Base-by-base conservation (phyloP, 805 yeast genomes). In the Lipomyces starkeyi region DNA sequence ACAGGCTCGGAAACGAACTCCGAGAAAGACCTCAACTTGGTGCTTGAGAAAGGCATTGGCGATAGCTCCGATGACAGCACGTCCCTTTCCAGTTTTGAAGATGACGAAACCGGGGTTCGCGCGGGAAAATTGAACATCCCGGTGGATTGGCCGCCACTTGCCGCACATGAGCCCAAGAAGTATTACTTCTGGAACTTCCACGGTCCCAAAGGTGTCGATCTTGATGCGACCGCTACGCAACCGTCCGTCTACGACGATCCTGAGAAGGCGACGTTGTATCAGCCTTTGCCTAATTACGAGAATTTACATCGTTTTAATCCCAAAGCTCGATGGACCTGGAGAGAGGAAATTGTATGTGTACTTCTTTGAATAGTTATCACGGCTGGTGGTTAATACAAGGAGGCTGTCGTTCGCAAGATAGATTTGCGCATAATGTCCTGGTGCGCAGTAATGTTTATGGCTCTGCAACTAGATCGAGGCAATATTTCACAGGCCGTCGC, bases 381-480 rank as follows among this genome's bases (percentile, higher is more conserved):
- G 56, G 4, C n/a, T 6, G 27, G 17, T 27, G 40, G 7, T 40
- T 57, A 57, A 57, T 34, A 4, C 1, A 17, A 32, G 49, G 9
- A 75, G 37, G 79, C 76, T 47, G 74, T 86, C 6, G 73, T 81
- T 8, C 75, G 86, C 74, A 87, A 86, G 73, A 80, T 85, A 58
- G 90, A 88, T 63, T 80, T 80, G 78, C 76, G 81, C 61, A 88
- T 88, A 34, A 79, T 86, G 2, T 75, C 84, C 27, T 80, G 87
- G 79, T 88, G 88, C 0, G 84, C 84, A 65, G 67, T 87, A 59
- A 80, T 87, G 84, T 87, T 87, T 75, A 79, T 84, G 58, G 86
- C 86, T 8, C 79, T 87, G 65, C 86, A 87, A 71, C 75, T 86
- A 64, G 89, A 86, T 76, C 78, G 90, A 68, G 82, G 83, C 54